Percentiles rank a stretch among this genome's conserved stretches.
Evolutionary conservation across 164 flowering plant genomes (phyloP).

Genomic region (Buxus sempervirens): DNA sequence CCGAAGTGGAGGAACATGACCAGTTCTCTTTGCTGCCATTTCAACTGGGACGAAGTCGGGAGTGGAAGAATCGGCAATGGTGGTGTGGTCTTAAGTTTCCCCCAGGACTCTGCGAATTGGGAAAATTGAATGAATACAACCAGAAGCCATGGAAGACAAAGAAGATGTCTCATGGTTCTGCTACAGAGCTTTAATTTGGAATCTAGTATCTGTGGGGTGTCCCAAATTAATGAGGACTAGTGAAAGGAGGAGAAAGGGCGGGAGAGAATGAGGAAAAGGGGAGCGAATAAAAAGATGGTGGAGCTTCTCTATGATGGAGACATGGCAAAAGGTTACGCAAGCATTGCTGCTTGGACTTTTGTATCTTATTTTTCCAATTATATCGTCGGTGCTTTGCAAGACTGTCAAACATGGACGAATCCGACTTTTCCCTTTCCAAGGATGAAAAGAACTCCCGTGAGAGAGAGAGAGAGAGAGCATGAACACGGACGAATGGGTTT

Average conservation of each 20-base stretch:
- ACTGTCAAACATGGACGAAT: too few relatives aligned
- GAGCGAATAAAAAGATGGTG: not conserved
- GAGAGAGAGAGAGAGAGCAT: too few relatives aligned
- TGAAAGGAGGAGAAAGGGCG: not conserved
- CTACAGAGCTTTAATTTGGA: not conserved
- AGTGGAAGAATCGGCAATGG: constrained; percentile 85
- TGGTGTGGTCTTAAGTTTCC: constrained; percentile 34
- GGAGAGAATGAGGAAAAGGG: not conserved
- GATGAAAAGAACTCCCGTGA: too few relatives aligned
- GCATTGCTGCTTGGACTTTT: not conserved
- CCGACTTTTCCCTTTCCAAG: too few relatives aligned
- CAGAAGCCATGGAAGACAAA: not conserved
- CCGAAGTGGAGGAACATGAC: constrained; percentile 93
- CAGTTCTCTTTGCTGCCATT: constrained; percentile 91
- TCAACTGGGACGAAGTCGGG: constrained; percentile 66
- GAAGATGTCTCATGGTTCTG: not conserved
- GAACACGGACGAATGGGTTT: too few relatives aligned
- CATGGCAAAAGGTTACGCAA: not conserved
- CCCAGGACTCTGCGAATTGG: not conserved
- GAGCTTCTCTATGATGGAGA: not conserved
- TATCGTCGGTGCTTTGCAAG: too few relatives aligned
- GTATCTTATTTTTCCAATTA: too few relatives aligned
- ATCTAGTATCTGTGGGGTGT: too few relatives aligned
- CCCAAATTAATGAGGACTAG: not conserved
- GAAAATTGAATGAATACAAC: not conserved